Base-by-base conservation (phyloP, 2,329 filamentous ascomycete genomes). In the Lachnellula suecica region DNA sequence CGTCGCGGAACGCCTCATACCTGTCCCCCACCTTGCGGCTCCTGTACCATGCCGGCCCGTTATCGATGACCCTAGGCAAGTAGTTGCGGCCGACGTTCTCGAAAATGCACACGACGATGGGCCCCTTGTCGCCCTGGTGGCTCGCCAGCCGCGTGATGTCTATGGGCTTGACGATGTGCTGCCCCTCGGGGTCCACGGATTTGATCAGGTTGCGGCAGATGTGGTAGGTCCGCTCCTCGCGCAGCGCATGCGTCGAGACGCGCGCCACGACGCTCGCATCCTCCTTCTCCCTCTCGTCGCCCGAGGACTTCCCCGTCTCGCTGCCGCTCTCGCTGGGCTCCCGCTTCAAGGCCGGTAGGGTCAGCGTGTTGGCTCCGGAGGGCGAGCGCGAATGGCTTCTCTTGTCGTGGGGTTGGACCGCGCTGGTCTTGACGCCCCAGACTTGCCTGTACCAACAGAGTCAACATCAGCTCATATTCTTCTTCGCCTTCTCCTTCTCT, bases 181-280 rank as follows among this genome's bases (percentile, higher is more conserved):
- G 78, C 56, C 84, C 87, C 20, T 85, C 74, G 1, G 87, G 86
- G 66, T 95, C 90, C 23, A 84, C 85, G 13, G 84, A 84, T 50
- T 81, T 77, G 35, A 85, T 83, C 44, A 96, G 76, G 54, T 78
- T 83, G 70, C 88, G 90, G 65, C 86, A 83, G 60, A 94, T 88
- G 63, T 96, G 89, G 65, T 88, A 97, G 52, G 93, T 87, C 56
- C 92, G 80, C 74, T 97, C 92, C 61, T 97, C 83, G 7, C 92
- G 84, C 47, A 96, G 75, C 15, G 87, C 80, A 71, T 96, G 90
- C 56, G 83, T 86, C 0, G 92, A 96, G 41, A 97, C 79, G 20
- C 91, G 85, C 40, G 91, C 93, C 24, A 96, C 77, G 5, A 97
- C 10, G 3, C 9, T 2, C 9, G 6, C 25, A 15, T 13, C 9